These are phyloP conservation scores for Periconia digitata DNA, from an alignment of 2,329 filamentous ascomycete species.

Conservation along the genomic window DNA sequence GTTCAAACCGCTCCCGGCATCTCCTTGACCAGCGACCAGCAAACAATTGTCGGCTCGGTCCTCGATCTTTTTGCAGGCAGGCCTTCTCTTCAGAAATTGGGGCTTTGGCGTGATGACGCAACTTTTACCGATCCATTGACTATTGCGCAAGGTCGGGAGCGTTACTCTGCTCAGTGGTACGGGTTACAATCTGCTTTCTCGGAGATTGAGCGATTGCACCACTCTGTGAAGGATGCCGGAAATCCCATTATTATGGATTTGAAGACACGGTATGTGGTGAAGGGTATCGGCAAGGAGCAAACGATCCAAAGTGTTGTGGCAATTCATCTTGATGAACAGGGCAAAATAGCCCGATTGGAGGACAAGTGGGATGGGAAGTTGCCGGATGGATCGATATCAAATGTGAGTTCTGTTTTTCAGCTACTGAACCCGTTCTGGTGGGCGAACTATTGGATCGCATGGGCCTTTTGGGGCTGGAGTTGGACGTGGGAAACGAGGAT, in stretches of 20 bases:
- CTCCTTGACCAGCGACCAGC: slow-evolving; percentile 53
- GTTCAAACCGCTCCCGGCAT: slow-evolving; percentile 57
- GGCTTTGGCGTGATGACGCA: slow-evolving; percentile 61
- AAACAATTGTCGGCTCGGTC: slow-evolving; percentile 59
- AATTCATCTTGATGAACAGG: slow-evolving; percentile 47
- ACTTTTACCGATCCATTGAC: slow-evolving; percentile 63
- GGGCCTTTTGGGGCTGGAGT: slow-evolving; percentile 43
- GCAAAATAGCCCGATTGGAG: slow-evolving; percentile 55
- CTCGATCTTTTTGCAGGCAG: slow-evolving; percentile 65
- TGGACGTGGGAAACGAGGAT: slow-evolving; percentile 43
- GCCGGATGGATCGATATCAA: slow-evolving; percentile 52
- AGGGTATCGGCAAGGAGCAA: slow-evolving; percentile 56
- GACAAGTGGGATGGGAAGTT: slow-evolving; percentile 59
- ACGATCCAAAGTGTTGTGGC: slow-evolving; percentile 52
- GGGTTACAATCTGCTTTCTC: slow-evolving; percentile 61
- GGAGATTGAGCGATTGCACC: slow-evolving; percentile 58
- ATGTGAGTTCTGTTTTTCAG: slow-evolving; percentile 48
- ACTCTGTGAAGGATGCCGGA: slow-evolving; percentile 56
- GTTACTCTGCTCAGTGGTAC: slow-evolving; percentile 59
- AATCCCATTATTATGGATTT: slow-evolving; percentile 63
- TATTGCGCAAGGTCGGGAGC: slow-evolving; percentile 57
- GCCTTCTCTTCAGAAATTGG: slow-evolving; percentile 60
- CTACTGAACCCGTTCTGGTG: slow-evolving; percentile 43
- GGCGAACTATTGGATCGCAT: slow-evolving; percentile 40
- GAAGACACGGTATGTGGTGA: slow-evolving; percentile 56